A percentile compares a stretch with the other conserved stretches of the same genome.
Evolutionary conservation across 106 monocot species (phyloP).

Genomic region (Phalaenopsis aphrodite): DNA sequence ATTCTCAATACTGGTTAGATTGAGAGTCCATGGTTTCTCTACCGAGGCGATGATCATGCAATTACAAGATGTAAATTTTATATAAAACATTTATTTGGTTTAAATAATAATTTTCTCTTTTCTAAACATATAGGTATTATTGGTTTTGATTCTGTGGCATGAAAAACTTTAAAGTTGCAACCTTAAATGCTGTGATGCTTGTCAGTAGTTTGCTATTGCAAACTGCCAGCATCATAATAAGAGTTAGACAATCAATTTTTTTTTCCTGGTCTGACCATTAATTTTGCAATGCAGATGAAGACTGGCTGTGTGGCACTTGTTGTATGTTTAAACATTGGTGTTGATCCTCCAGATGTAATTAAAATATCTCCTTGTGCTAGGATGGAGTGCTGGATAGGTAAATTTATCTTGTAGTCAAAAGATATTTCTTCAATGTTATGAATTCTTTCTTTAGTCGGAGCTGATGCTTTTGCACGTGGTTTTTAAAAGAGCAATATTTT

Average conservation of each 20-base stretch:
- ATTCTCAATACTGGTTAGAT: neutral
- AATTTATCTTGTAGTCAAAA: neutral
- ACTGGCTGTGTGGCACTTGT: constrained; percentile 95
- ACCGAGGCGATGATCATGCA: neutral
- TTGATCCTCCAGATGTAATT: constrained; percentile 96
- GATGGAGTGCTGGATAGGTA: constrained; percentile 99
- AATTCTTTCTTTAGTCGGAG: neutral
- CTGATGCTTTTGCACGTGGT: neutral
- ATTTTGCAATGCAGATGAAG: constrained; percentile 75
- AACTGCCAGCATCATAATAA: neutral
- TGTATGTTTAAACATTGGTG: constrained; percentile 87
- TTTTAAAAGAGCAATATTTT: neutral
- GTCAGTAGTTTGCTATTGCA: neutral
- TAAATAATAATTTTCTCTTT: neutral
- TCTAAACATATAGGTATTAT: too few relatives aligned
- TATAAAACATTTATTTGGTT: neutral
- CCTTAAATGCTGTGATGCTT: neutral
- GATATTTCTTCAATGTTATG: neutral
- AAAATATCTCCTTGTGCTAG: constrained; percentile 99
- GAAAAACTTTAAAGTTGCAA: neutral
- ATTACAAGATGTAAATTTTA: neutral
- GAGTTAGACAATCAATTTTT: neutral
- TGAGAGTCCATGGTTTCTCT: neutral
- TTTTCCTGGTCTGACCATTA: constrained; percentile 15
- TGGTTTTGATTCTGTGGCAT: neutral